Evolutionary conservation across 75 land plant genomes (phyloP).

Genomic region (Larix kaempferi): DNA sequence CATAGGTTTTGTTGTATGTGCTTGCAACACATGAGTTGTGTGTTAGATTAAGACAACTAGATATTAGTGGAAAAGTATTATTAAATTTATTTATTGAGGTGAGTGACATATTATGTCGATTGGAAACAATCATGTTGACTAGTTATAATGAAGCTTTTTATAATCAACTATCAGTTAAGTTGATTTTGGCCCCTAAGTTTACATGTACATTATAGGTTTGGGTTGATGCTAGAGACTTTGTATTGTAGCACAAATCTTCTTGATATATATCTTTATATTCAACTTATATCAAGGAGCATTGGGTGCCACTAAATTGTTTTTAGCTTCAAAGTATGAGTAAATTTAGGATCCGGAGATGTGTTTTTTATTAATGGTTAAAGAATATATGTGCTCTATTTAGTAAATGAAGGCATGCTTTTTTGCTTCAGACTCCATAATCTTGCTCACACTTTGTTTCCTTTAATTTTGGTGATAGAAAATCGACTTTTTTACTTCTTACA

Average conservation of each 20-base stretch:
- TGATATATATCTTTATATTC: constrained; percentile 28
- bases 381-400: background rate
- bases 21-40: background rate
- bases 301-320: constrained; percentile 38
- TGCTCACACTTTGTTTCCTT: background rate
- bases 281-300: constrained; percentile 30
- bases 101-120: constrained; percentile 10
- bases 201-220: constrained; percentile 20
- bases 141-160: constrained; percentile 21
- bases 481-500: no score
- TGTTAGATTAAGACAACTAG: constrained; percentile 63
- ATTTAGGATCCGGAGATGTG: constrained; percentile 35
- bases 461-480: background rate
- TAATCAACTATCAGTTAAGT: background rate
- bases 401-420: no score
- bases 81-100: constrained; percentile 90
- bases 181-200: background rate
- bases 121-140: constrained; percentile 10
- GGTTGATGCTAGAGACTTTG: constrained; percentile 45
- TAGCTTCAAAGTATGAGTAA: constrained; percentile 48
- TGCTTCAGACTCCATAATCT: no score
- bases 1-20: background rate
- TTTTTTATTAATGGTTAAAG: constrained; percentile 26
- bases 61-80: constrained; percentile 72
- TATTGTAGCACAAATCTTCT: constrained; percentile 38